These are phyloP conservation scores for Aspergillus pseudonomiae DNA, from an alignment of 2,329 filamentous ascomycete species.

Conservation along the genomic window DNA sequence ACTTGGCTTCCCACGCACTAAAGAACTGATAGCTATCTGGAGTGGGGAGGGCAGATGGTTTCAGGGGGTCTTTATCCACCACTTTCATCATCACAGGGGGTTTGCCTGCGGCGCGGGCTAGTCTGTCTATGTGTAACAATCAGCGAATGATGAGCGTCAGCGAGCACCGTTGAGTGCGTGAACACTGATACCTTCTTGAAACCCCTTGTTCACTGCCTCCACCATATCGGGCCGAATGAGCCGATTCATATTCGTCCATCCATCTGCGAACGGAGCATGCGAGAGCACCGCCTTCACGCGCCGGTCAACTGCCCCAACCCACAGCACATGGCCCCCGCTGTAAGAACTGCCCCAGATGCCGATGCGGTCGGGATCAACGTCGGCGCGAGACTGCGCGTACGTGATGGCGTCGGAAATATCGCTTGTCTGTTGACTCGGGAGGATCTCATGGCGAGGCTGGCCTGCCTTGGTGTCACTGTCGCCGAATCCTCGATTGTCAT, in stretches of 20 bases:
- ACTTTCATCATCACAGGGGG: not conserved
- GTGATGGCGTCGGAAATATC: conserved; percentile 42
- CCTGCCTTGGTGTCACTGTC: conserved; percentile 26
- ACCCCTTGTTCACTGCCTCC: not conserved
- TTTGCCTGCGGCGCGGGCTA: not conserved
- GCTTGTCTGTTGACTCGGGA: conserved; percentile 3
- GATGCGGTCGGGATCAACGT: conserved; percentile 37
- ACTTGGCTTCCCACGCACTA: not conserved
- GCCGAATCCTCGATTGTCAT: conserved; percentile 7
- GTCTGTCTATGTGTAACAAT: no score
- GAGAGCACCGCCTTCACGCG: conserved; percentile 27
- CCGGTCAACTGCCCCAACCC: conserved; percentile 43
- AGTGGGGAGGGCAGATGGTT: not conserved
- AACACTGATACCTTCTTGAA: not conserved
- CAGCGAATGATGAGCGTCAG: no score
- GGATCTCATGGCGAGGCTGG: conserved; percentile 4
- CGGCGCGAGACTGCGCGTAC: conserved; percentile 34
- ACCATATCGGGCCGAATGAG: no score
- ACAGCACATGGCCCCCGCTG: conserved; percentile 44
- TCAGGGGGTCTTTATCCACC: not conserved
- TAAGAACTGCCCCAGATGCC: conserved; percentile 45
- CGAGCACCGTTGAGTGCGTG: no score
- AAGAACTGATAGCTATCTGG: not conserved
- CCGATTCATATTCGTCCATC: no score
- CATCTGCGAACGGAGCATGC: no score